Percentiles rank a stretch among this genome's conserved stretches.
These are phyloP conservation scores for Phanerodontia chrysosporium DNA, from an alignment of 768 basidiomycete genomes.

Conservation along the genomic window DNA sequence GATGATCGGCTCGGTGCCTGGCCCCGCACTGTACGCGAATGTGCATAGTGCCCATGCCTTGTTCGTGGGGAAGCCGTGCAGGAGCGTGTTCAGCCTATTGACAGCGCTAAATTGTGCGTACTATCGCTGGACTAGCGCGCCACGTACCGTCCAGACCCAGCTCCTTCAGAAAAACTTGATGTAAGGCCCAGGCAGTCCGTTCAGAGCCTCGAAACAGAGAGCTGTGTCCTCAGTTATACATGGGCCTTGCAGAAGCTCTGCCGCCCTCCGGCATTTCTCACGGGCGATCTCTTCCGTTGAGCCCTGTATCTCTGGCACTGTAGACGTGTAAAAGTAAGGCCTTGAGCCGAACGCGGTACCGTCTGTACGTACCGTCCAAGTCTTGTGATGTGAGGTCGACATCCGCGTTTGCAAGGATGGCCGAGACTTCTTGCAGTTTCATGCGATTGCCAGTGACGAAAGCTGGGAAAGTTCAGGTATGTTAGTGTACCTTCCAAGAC, in stretches of 20 bases:
- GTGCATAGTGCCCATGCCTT: conserved; percentile 91
- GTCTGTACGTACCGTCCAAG: conserved; percentile 82
- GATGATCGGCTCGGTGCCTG: conserved; percentile 70
- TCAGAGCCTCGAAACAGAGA: conserved; percentile 82
- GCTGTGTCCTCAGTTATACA: conserved; percentile 93
- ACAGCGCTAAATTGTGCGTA: not conserved
- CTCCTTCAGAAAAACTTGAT: conserved; percentile 87
- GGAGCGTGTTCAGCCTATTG: conserved; percentile 74
- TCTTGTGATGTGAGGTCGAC: conserved; percentile 75
- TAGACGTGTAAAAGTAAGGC: too few relatives aligned
- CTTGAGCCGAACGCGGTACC: too few relatives aligned
- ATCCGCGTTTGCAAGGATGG: conserved; percentile 66
- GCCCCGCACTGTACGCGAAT: conserved; percentile 89
- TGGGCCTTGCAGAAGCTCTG: conserved; percentile 65
- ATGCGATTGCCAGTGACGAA: conserved; percentile 95
- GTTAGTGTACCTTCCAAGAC: not conserved
- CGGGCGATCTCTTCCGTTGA: conserved; percentile 85
- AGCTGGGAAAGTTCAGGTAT: conserved; percentile 37
- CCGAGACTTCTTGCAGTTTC: conserved; percentile 85
- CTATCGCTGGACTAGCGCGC: not conserved
- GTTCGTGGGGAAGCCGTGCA: conserved; percentile 70
- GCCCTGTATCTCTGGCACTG: conserved; percentile 94
- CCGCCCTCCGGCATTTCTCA: conserved; percentile 83
- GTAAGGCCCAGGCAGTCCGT: conserved; percentile 93
- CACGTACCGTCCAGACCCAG: conserved; percentile 76